Evolutionary conservation across 2,329 filamentous ascomycete genomes (phyloP), one percentile per base, ranked within the genome.

Genomic region (Colletotrichum spinosum): DNA sequence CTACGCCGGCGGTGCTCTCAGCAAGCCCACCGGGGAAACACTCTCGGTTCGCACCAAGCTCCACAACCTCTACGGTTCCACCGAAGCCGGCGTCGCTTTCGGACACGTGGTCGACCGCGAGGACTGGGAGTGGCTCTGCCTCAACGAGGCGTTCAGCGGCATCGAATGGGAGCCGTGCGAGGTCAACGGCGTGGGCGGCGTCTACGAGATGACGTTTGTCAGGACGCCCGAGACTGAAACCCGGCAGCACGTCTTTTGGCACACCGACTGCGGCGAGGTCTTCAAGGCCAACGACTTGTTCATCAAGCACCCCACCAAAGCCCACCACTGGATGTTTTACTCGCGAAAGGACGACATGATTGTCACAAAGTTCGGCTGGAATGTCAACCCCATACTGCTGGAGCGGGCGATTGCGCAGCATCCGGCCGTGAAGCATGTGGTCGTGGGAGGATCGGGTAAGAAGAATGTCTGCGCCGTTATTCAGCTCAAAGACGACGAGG

Each of bases 341-440:
- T 78, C 79, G 1, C 73, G 79, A 2, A 72, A 72, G 0, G 77
- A 82, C 42, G 76, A 81, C 35, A 64, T 80, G 8, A 74, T 82
- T 33, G 76, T 81, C 4, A 77, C 81, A 38, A 75, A 76, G 0
- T 79, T 72, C 2, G 80, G 79, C 1, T 76, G 80, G 55, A 83
- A 83, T 66, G 69, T 82, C 8, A 81, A 82, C 49, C 80, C 81
- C 0, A 52, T 76, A 0, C 68, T 72, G 0, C 75, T 80, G 42
- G 79, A 83, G 59, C 66, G 55, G 6, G 72, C 70, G 2, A 70
- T 83, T 4, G 54, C 53, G 0, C 62, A 67, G 1, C 72, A 79
- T 25, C 72, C 75, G 0, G 54, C 48, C 0, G 67, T 81, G 9
- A 74, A 60, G 2, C 71, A 67, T 0, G 76, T 73, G 0, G 45